A percentile compares a stretch with the other conserved stretches of the same genome.
These are phyloP conservation scores for Aquilaria sinensis DNA, from an alignment of 345 rosid species.

Conservation along the genomic window DNA sequence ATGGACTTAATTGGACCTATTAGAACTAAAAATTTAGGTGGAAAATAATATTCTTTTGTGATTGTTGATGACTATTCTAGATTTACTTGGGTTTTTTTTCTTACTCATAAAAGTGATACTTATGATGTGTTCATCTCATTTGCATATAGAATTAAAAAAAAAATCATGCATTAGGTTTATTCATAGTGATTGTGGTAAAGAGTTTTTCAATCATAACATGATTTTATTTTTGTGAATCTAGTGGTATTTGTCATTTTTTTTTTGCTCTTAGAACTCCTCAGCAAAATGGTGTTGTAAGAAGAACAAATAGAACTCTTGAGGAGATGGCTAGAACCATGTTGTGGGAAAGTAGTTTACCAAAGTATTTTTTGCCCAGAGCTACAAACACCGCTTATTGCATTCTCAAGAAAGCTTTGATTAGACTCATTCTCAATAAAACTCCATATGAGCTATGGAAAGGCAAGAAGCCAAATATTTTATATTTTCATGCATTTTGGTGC, in stretches of 20 bases:
- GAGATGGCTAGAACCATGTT: constrained; percentile 9
- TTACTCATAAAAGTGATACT: background rate
- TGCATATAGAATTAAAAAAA: too few relatives aligned
- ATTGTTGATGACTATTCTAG: constrained; percentile 7
- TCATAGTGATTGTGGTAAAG: background rate
- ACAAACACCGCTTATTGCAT: background rate
- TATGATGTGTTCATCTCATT: background rate
- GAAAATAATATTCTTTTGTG: background rate
- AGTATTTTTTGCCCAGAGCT: constrained; percentile 3
- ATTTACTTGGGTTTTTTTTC: background rate
- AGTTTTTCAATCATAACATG: background rate
- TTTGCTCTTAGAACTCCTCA: background rate
- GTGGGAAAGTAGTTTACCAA: background rate
- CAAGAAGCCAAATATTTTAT: constrained; percentile 1
- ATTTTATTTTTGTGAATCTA: background rate
- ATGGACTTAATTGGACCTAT: constrained; percentile 2
- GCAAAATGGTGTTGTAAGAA: background rate
- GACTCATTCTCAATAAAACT: background rate
- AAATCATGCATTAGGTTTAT: too few relatives aligned
- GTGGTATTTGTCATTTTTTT: background rate
- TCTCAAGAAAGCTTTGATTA: background rate
- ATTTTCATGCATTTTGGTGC: constrained; percentile 5
- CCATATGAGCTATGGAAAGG: constrained; percentile 7
- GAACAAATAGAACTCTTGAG: background rate
- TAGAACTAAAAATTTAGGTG: background rate